Evolutionary conservation across 345 rosid genomes (phyloP).

Genomic region (Linum trigynum): DNA sequence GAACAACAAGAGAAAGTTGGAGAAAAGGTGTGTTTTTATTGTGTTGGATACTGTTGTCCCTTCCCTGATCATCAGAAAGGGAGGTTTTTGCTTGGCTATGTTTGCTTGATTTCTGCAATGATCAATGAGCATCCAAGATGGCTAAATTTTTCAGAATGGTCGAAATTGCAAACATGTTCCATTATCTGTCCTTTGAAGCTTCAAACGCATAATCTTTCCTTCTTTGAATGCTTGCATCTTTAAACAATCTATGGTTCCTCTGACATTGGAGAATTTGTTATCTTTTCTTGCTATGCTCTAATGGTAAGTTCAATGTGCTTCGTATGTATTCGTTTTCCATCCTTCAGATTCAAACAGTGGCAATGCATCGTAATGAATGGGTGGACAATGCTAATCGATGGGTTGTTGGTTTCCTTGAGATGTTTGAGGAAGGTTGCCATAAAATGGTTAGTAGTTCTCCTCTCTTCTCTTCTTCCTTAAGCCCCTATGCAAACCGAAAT

Average conservation of each 20-base stretch:
- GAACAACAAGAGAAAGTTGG: constrained; percentile 91
- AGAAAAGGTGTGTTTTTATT: constrained; percentile 42
- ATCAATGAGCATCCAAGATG: neutral
- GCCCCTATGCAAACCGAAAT: neutral
- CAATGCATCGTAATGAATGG: constrained; percentile 81
- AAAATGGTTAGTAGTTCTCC: constrained; percentile 60
- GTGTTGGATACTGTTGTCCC: no score
- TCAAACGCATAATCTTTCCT: neutral
- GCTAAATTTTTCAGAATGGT: neutral
- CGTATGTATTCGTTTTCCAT: neutral
- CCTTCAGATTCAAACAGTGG: constrained; percentile 66
- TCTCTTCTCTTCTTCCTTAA: neutral
- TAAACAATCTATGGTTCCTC: neutral
- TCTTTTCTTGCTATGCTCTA: neutral
- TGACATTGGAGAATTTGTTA: neutral
- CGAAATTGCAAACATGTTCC: neutral
- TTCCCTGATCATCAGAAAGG: no score
- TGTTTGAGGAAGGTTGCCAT: constrained; percentile 98
- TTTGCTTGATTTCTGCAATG: neutral
- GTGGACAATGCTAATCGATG: constrained; percentile 96
- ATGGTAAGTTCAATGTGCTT: constrained; percentile 2
- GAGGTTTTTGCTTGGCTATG: neutral
- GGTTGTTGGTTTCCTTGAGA: constrained; percentile 98
- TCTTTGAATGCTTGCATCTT: neutral
- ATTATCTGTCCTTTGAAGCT: neutral